Evolutionary conservation across 345 rosid genomes (phyloP).

Genomic region (Lepidium africanum): DNA sequence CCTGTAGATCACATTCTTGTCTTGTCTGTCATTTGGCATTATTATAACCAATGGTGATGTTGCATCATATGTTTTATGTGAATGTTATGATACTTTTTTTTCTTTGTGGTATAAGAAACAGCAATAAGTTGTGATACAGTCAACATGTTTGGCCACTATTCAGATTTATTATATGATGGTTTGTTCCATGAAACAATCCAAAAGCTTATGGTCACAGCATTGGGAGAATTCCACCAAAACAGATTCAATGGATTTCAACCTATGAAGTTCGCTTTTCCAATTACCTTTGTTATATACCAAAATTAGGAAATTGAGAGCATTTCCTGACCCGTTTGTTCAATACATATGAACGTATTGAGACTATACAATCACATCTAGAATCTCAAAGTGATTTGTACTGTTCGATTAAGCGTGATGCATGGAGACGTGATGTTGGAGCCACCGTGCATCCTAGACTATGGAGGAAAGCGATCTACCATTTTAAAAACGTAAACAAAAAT

Average conservation of each 20-base stretch:
- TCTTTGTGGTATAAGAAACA: too few relatives aligned
- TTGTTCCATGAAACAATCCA: neutral
- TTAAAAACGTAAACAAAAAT: neutral
- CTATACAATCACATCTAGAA: neutral
- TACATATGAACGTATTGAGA: neutral
- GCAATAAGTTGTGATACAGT: too few relatives aligned
- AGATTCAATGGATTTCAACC: neutral
- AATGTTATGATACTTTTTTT: neutral
- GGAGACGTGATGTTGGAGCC: constrained; percentile 78
- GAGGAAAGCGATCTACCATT: constrained; percentile 55
- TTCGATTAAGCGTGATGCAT: constrained; percentile 84
- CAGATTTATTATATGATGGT: neutral
- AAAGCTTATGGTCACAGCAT: neutral
- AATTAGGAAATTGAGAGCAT: constrained; percentile 7
- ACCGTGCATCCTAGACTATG: constrained; percentile 79
- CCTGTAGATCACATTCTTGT: constrained; percentile 1
- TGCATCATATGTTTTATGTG: neutral
- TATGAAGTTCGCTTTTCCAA: neutral
- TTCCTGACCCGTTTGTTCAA: neutral
- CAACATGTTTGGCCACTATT: neutral
- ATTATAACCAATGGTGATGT: neutral
- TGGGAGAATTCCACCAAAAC: neutral
- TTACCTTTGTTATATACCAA: neutral
- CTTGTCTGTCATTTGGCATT: constrained; percentile 2
- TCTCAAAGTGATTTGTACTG: constrained; percentile 77